phyloP scores from a whole-genome alignment of 371 early-diverging fungal genomes.

The Blakeslea trispora region DNA sequence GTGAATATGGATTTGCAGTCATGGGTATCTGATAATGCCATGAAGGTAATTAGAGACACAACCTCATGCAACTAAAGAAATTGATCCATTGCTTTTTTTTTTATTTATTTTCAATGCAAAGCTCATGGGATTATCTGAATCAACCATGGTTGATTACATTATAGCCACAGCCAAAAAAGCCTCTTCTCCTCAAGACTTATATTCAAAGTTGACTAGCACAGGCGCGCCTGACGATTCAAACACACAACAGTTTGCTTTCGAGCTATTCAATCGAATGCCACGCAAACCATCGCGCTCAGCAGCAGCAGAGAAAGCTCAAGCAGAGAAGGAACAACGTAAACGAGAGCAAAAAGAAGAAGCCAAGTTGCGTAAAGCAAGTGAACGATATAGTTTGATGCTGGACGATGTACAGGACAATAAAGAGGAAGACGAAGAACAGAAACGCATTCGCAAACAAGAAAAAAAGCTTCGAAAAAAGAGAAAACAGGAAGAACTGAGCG shows the following conservation, averaged over 20 bases:
- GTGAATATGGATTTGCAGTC: slow-evolving; percentile 41
- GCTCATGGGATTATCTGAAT: slow-evolving; percentile 73
- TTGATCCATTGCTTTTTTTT: no score
- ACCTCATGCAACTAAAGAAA: no score
- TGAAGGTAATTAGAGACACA: slow-evolving; percentile 51
- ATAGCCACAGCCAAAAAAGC: slow-evolving; percentile 66
- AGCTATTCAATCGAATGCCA: slow-evolving; percentile 65
- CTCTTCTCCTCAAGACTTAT: slow-evolving; percentile 59
- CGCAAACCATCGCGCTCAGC: slow-evolving; percentile 35
- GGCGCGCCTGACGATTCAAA: slow-evolving; percentile 58
- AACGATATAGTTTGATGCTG: slow-evolving; percentile 53
- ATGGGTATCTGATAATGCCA: slow-evolving; percentile 84
- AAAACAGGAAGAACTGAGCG: slow-evolving; percentile 53
- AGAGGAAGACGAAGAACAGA: slow-evolving; percentile 28
- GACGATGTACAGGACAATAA: slow-evolving; percentile 52
- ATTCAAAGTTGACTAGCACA: slow-evolving; percentile 52
- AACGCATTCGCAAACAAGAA: slow-evolving; percentile 41
- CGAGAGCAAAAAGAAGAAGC: slow-evolving; percentile 59
- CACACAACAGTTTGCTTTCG: slow-evolving; percentile 63
- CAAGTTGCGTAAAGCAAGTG: slow-evolving; percentile 60
- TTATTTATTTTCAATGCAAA: no score
- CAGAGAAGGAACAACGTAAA: slow-evolving; percentile 47
- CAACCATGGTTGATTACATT: slow-evolving; percentile 71
- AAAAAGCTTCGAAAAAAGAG: slow-evolving; percentile 60
- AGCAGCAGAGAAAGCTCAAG: slow-evolving; percentile 30